These are phyloP conservation scores for Pythium rishiriense DNA, from an alignment of 352 stramenopile species.

Conservation along the genomic window DNA sequence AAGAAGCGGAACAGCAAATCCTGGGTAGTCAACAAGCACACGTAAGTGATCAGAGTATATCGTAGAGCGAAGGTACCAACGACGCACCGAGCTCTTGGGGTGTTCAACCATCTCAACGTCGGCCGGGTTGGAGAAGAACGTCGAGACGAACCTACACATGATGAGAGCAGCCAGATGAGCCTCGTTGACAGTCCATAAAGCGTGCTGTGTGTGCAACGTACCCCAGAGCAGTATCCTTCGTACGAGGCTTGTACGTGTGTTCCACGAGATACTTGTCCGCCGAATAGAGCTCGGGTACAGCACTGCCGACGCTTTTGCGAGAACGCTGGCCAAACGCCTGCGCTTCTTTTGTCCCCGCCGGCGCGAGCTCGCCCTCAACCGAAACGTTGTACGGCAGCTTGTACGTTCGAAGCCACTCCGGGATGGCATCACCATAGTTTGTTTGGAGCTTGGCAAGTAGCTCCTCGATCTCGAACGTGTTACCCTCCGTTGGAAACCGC, in stretches of 20 bases:
- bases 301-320: conserved; percentile 7
- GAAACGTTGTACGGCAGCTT: conserved; percentile 65
- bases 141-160: conserved; percentile 27
- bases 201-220: conserved; percentile 28
- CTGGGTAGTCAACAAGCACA: conserved; percentile 22
- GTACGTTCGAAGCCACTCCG: conserved; percentile 65
- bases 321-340: conserved; percentile 11
- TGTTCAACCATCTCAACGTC: conserved; percentile 44
- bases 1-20: conserved; percentile 60
- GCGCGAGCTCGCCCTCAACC: conserved; percentile 43
- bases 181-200: not conserved
- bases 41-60: no score
- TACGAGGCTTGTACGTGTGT: conserved; percentile 55
- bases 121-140: conserved; percentile 53
- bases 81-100: conserved; percentile 18
- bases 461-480: conserved; percentile 50
- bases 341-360: conserved; percentile 26
- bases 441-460: conserved; percentile 45
- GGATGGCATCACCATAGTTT: conserved; percentile 34
- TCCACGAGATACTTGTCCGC: conserved; percentile 42
- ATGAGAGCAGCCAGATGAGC: not conserved
- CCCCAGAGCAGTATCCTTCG: conserved; percentile 54
- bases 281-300: conserved; percentile 33
- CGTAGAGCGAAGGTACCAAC: not conserved
- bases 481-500: conserved; percentile 51